Evolutionary conservation across 2,329 filamentous ascomycete species (phyloP).

Genomic region (Microcyclospora pomicola): DNA sequence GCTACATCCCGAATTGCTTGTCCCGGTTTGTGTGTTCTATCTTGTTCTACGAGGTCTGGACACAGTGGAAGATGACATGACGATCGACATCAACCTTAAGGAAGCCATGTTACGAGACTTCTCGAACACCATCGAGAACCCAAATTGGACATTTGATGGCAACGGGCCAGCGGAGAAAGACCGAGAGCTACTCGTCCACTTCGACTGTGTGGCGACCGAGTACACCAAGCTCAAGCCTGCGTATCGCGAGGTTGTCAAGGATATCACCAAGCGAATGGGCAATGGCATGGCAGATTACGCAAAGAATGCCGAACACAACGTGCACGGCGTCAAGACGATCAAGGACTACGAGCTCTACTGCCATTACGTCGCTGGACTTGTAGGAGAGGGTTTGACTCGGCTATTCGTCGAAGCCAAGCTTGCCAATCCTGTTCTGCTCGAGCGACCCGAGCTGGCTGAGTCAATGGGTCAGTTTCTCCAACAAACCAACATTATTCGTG

Average conservation of each 20-base stretch:
- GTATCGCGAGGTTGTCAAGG: constrained; percentile 77
- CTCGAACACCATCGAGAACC: constrained; percentile 59
- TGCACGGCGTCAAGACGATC: constrained; percentile 66
- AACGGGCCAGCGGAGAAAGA: constrained; percentile 92
- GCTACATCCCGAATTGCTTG: constrained; percentile 81
- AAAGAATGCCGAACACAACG: constrained; percentile 58
- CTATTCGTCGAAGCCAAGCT: constrained; percentile 79
- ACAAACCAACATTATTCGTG: constrained; percentile 97
- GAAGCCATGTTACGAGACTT: constrained; percentile 77
- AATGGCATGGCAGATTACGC: constrained; percentile 98
- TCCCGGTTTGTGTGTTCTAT: constrained; percentile 86
- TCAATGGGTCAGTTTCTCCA: constrained; percentile 97
- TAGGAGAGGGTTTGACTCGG: constrained; percentile 82
- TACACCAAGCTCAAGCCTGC: constrained; percentile 75
- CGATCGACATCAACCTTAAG: constrained; percentile 66
- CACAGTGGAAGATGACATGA: constrained; percentile 99
- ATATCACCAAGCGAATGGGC: constrained; percentile 89
- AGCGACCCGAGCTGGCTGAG: constrained; percentile 69
- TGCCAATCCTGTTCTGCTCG: constrained; percentile 70
- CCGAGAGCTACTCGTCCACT: constrained; percentile 78
- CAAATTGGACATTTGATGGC: constrained; percentile 81
- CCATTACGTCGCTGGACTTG: constrained; percentile 96
- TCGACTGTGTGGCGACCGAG: constrained; percentile 73
- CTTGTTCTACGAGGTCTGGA: constrained; percentile 81
- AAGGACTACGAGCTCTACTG: constrained; percentile 94